Evolutionary conservation across 2,329 filamentous ascomycete species (phyloP), one percentile per base, ranked within the genome.

Genomic region (Dendryphion nanum): DNA sequence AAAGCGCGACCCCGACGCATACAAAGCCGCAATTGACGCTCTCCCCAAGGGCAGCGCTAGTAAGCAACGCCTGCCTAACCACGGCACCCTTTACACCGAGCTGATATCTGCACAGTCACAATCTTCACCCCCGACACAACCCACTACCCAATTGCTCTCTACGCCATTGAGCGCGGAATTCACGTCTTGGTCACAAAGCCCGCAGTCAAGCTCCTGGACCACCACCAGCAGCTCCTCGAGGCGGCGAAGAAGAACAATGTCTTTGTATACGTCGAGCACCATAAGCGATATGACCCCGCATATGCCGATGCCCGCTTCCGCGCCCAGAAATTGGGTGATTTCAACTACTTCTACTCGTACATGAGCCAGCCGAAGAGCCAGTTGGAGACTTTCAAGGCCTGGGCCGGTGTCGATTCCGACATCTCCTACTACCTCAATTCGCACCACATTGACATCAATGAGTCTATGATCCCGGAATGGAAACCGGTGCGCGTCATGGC

Each of bases 341-440:
- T 96, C 81, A 95, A 95, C 75, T 96, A 96, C 76, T 96, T 95
- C 66, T 96, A 95, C 77, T 85, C 81, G 55, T 96, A 96, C 78
- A 95, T 95, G 89, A 88, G 83, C 34, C 89, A 95, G 74, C 61
- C 61, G 15, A 64, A 64, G 72, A 88, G 78, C 35, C 89, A 95
- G 71, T 79, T 95, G 33, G 86, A 94, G 74, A 95, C 89, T 1
- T 95, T 95, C 81, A 90, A 89, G 69, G 85, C 89, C 3, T 95
- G 89, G 89, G 90, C 90, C 0, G 90, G 90, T 47, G 82, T 84
- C 56, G 89, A 95, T 53, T 90, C 85, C 19, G 91, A 96, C 66
- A 96, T 96, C 56, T 90, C 85, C 7, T 96, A 96, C 74, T 96
- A 96, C 69, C 80, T 96, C 50, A 96, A 96, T 77, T 89, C 83